Evolutionary conservation across 1,139 yeast species (phyloP), one percentile per base, ranked within the genome.

Genomic region (Candida smagusa): DNA sequence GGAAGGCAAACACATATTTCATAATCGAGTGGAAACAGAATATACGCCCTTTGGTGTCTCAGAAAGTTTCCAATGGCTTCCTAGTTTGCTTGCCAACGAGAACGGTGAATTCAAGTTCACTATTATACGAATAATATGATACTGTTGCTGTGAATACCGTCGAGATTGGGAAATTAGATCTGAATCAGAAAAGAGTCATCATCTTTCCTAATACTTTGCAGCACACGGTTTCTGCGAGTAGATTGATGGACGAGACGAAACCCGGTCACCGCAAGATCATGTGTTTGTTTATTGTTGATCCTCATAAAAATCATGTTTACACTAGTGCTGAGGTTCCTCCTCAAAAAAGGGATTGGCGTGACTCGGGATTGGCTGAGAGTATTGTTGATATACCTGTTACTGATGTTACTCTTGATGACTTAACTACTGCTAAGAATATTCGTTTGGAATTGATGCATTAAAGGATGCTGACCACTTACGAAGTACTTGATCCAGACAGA

Each of bases 241-340:
- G 58, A 35, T 60, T 70, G 39, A 43, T 43, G 5, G 75, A 70
- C 42, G 47, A 48, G 35, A 41, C 62, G 5, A 67, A 58, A 38
- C 55, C 59, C 0, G 76, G 75, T 2, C 61, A 59, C 43, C 52
- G 74, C 28, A 67, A 64, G 47, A 68, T 70, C 32, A 50, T 70
- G 39, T 66, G 74, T 38, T 63, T 66, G 44, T 69, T 69, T 41
- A 23, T n/a, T 70, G 63, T 59, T 24, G 74, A 69, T 43, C 75
- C 74, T 1, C 43, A 52, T 44, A 61, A 67, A 38, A 48, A 56
- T 4, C 36, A 37, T 12, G 66, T 66, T 1, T 41, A 54, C 3
- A 35, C 66, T 3, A 56, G 70, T 0, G 61, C 52, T 6, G 49
- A 52, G 7, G 72, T 69, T 0, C 72, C 74, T 3, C 72, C 72